Evolutionary conservation across 2,329 filamentous ascomycete genomes (phyloP).

Genomic region (Lecanicillium sp.): DNA sequence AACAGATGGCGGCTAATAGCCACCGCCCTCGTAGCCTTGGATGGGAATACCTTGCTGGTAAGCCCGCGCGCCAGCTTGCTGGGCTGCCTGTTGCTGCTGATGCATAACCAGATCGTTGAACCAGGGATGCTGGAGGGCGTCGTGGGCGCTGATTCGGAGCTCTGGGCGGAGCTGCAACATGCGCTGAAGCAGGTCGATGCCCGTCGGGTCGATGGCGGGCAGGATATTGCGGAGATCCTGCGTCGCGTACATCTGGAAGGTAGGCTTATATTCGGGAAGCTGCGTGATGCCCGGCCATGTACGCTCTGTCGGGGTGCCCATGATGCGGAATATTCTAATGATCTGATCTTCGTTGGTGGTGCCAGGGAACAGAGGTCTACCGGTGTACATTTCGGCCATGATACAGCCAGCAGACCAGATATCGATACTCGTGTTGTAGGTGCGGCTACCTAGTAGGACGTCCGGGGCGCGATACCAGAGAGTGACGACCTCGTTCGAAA

Average conservation of each 20-base stretch:
- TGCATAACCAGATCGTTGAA: constrained; percentile 67
- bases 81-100: constrained; percentile 37
- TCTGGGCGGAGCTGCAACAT: constrained; percentile 94
- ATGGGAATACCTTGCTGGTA: constrained; percentile 32
- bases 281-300: constrained; percentile 93
- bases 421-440: constrained; percentile 99
- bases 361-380: constrained; percentile 88
- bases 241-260: constrained; percentile 88
- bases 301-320: constrained; percentile 94
- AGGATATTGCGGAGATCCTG: constrained; percentile 83
- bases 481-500: constrained; percentile 96
- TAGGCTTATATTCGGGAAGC: constrained; percentile 96
- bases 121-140: constrained; percentile 87
- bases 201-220: constrained; percentile 80
- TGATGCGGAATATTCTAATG: constrained; percentile 93
- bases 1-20: no score
- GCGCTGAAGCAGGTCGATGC: constrained; percentile 77
- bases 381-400: constrained; percentile 99
- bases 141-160: constrained; percentile 78
- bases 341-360: constrained; percentile 98
- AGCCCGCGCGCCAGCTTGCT: constrained; percentile 25
- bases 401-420: constrained; percentile 99
- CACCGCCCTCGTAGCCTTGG: constrained; percentile 25
- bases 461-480: constrained; percentile 97
- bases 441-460: constrained; percentile 85